Base-by-base conservation (phyloP, 2,329 filamentous ascomycete genomes). In the Nothopassalora personata region DNA sequence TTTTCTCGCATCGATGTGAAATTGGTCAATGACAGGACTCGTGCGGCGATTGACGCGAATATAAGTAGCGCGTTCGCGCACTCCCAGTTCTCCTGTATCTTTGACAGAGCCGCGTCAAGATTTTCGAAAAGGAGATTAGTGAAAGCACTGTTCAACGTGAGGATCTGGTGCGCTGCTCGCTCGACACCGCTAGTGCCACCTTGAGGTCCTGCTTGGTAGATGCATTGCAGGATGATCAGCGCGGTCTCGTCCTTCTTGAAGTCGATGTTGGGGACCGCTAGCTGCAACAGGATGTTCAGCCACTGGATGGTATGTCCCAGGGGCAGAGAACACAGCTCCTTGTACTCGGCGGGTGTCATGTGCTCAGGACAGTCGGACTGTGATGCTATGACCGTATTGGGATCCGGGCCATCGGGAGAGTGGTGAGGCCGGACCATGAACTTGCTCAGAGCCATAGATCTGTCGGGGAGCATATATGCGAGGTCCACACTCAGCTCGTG, bases 251-350 rank as follows among this genome's bases (percentile, higher is more conserved):
- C 76, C 0, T 77, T 79, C 33, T 81, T 83, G 60, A 88, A 83
- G 60, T 88, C 87, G 3, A 90, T 53, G 59, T 50, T 82, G 72
- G 80, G 76, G 0, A 80, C 78, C 0, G 75, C 81, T 3, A 85
- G 65, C 60, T 84, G 81, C 1, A 76, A 58, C 0, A 83, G 64
- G 0, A 86, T 72, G 2, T 75, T 72, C 0, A 74, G 67, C 80
- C 81, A 83, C 7, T 81, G 74, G 1, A 77, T 72, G 8, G 73
- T 64, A 3, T 72, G 74, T 0, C 81, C 81, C 0, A 77, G 74
- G 1, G 82, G 63, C 0, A 83, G 68, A 0, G 71, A 73, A 59
- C 83, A 79, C 54, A 80, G 80, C 0, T 83, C 77, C 27, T 76
- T 73, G 50, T 78, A 85, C 57, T 86, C 84, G 15, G 83, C 79